These are phyloP conservation scores for Picochlorum sp. DNA, from an alignment of 139 green algal species.

Conservation along the genomic window DNA sequence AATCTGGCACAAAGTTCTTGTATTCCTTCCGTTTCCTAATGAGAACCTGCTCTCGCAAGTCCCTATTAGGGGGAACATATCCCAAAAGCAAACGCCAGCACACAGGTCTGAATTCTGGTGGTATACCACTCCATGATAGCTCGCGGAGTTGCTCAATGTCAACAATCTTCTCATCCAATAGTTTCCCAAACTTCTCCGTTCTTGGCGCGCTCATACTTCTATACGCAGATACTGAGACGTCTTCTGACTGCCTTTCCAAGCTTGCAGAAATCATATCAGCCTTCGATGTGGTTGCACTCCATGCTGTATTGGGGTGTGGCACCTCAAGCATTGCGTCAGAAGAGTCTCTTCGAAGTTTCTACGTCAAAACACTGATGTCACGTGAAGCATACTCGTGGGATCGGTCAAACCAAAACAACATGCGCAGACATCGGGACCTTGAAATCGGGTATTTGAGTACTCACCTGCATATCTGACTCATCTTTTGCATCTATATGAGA, in stretches of 20 bases:
- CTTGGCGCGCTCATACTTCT: conserved; percentile 50
- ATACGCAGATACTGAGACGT: conserved; percentile 21
- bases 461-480: too few species aligned
- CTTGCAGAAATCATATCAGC: too few species aligned
- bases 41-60: conserved; percentile 52
- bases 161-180: conserved; percentile 56
- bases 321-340: too few species aligned
- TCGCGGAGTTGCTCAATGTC: conserved; percentile 79
- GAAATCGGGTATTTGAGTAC: too few species aligned
- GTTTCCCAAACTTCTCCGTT: conserved; percentile 56
- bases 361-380: too few species aligned
- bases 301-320: too few species aligned
- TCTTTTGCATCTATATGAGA: too few species aligned
- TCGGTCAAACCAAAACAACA: too few species aligned
- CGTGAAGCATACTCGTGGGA: too few species aligned
- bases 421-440: too few species aligned
- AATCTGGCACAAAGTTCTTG: conserved; percentile 66
- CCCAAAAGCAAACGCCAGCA: conserved; percentile 91
- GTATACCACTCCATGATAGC: conserved; percentile 83
- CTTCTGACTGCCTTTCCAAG: neutral
- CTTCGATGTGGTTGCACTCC: too few species aligned
- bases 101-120: conserved; percentile 57
- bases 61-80: conserved; percentile 78
- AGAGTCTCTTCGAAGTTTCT: too few species aligned
- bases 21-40: conserved; percentile 81